phyloP scores from a whole-genome alignment of 78 protist species.

The Capsaspora owczarzaki region DNA sequence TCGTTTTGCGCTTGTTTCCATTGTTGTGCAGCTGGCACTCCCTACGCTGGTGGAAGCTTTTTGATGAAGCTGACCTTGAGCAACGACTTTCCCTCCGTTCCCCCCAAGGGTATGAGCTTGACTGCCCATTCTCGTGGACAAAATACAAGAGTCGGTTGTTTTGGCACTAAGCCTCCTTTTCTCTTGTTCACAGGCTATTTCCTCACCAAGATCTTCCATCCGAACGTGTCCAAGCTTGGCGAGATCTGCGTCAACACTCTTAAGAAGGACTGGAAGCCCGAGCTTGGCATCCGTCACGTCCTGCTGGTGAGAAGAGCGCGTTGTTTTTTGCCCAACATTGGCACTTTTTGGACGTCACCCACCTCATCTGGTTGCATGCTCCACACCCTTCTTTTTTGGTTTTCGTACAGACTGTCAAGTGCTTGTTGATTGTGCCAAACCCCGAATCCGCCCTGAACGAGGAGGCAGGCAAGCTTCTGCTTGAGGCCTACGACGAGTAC shows the following conservation, averaged over 20 bases:
- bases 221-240: constrained; percentile 89
- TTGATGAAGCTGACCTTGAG: constrained; percentile 60
- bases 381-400: not conserved
- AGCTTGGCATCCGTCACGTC: constrained; percentile 74
- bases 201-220: constrained; percentile 93
- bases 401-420: constrained; percentile 67
- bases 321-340: not conserved
- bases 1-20: not conserved
- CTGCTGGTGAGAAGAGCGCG: constrained; percentile 46
- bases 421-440: constrained; percentile 94
- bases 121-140: too few species aligned
- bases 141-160: not conserved
- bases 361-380: not conserved
- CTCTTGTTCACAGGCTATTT: constrained; percentile 52
- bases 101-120: constrained; percentile 85
- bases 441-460: constrained; percentile 98
- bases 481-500: constrained; percentile 86
- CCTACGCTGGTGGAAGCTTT: constrained; percentile 93
- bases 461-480: constrained; percentile 89
- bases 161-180: not conserved
- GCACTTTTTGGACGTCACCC: not conserved
- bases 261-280: constrained; percentile 93
- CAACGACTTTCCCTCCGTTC: constrained; percentile 77
- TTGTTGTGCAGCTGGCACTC: constrained; percentile 76
- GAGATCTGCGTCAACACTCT: constrained; percentile 97